A percentile compares a stretch with the other conserved stretches of the same genome.
These are phyloP conservation scores for Lolium rigidum DNA, from an alignment of 176 grass and related monocot species.

Conservation along the genomic window DNA sequence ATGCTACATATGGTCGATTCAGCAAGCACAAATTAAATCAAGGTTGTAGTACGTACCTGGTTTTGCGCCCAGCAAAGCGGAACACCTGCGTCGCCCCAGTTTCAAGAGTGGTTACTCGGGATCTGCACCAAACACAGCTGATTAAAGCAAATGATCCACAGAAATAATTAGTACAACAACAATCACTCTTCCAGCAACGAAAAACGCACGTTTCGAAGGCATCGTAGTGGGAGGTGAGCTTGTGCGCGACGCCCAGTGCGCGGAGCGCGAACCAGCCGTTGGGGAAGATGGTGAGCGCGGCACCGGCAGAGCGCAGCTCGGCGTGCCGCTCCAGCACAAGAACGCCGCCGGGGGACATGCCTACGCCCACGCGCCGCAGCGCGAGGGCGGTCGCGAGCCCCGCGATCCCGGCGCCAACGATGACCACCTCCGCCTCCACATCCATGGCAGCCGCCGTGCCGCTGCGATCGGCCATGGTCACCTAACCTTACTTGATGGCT, in stretches of 20 bases:
- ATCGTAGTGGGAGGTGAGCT: conserved; percentile 43
- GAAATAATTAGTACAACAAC: not conserved
- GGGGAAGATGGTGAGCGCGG: conserved; percentile 54
- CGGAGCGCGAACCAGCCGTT: conserved; percentile 72
- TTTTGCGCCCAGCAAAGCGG: conserved; percentile 35
- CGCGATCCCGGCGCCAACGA: conserved; percentile 69
- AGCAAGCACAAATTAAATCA: not conserved
- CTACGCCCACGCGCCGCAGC: conserved; percentile 38
- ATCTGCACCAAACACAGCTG: conserved; percentile 34
- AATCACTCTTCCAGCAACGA: not conserved
- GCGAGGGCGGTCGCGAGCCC: conserved; percentile 65
- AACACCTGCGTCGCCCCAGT: conserved; percentile 55
- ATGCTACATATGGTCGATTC: not conserved
- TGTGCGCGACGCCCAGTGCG: conserved; percentile 64
- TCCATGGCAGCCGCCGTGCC: not conserved
- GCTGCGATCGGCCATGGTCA: not conserved
- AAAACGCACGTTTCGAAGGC: conserved; percentile 35
- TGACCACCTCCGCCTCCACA: conserved; percentile 55
- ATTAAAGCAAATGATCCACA: not conserved
- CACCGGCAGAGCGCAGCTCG: conserved; percentile 52
- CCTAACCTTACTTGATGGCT: not conserved
- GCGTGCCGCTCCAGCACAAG: conserved; percentile 66
- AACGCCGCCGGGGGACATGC: not conserved
- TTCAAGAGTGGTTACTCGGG: conserved; percentile 49
- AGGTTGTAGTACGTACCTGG: conserved; percentile 14